Base-by-base conservation (phyloP, 23 red algal species). In the Chondrus crispus region DNA sequence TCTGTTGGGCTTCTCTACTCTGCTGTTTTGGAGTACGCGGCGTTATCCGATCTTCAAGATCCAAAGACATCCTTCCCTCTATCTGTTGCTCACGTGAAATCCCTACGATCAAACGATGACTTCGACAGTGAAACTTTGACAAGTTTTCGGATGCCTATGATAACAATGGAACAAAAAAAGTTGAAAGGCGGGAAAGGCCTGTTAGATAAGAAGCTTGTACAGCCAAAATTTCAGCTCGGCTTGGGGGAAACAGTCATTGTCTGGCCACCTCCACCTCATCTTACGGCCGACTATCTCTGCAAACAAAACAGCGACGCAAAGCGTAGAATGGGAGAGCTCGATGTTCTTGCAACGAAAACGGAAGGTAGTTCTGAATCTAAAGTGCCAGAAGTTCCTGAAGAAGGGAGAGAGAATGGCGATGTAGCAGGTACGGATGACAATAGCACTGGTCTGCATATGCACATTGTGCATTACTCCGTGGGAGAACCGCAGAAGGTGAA, bases 191-290 rank as follows among this genome's bases (percentile, higher is more conserved):
- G 60, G 9, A 22, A 66, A 66, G 60, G 60, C 7, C 35, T 66
- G 60, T 32, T 22, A 32, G 35, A 32, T 9, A 22, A 32, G 9
- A 22, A 19, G 26, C 26, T 66, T 66, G 26, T 32, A 0, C 26
- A 66, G 35, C 60, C 60, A 22, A 66, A 66, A 32, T 66, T 66
- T 32, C 26, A 66, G 60, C 60, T 88, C 64, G 33, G 43, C 62
- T 45, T 75, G 4, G 84, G 84, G 50, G 62, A 88, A 8, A 70
- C 57, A 9, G 43, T 51, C 5, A 45, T 88, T 19, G 40, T 75
- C 7, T 88, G 84, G 84, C 84, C 84, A 12, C 84, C 84, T 20
- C 84, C 84, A 41, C 4, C 53, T 5, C 80, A 84, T 42, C 55
- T 84, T 26, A 84, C 58, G 51, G 49, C 80, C 14, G 9, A 28